A percentile compares a stretch with the other conserved stretches of the same genome.
Evolutionary conservation across 1,284 basidiomycete genomes (phyloP).

Genomic region (Ceratobasidium sp.): DNA sequence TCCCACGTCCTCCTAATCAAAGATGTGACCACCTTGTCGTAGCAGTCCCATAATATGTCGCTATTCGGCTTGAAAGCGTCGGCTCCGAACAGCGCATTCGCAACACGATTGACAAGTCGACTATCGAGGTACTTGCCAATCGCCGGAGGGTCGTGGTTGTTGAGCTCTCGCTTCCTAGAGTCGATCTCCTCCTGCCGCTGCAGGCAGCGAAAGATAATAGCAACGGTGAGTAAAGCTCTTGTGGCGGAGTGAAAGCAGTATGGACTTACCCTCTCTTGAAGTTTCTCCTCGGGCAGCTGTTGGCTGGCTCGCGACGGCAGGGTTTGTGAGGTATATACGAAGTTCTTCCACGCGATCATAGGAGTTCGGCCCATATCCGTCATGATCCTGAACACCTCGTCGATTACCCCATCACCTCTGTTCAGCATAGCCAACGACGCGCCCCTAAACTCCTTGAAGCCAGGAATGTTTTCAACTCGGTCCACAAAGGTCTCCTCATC

Average conservation of each 20-base stretch:
- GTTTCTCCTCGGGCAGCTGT: neutral
- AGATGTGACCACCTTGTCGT: neutral
- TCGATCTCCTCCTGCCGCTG: neutral
- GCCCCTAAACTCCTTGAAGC: neutral
- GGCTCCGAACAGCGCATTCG: neutral
- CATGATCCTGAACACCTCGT: neutral
- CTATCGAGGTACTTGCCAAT: neutral
- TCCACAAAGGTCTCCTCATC: neutral
- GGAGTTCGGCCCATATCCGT: neutral
- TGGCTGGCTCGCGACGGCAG: neutral
- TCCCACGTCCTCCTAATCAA: neutral
- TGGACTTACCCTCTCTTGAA: neutral
- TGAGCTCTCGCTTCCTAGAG: neutral
- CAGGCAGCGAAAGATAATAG: neutral
- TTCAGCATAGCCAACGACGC: slow-evolving; percentile 20
- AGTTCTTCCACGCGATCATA: neutral
- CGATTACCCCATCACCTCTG: neutral
- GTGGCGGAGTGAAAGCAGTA: no score
- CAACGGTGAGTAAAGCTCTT: neutral
- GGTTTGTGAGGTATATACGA: neutral
- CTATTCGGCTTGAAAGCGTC: neutral
- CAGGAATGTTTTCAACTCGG: neutral
- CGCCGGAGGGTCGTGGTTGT: neutral
- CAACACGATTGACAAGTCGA: neutral
- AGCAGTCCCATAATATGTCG: neutral